Conservation (phyloP, 2,329 filamentous ascomycete genomes). For the Hysterium pulicare region DNA sequence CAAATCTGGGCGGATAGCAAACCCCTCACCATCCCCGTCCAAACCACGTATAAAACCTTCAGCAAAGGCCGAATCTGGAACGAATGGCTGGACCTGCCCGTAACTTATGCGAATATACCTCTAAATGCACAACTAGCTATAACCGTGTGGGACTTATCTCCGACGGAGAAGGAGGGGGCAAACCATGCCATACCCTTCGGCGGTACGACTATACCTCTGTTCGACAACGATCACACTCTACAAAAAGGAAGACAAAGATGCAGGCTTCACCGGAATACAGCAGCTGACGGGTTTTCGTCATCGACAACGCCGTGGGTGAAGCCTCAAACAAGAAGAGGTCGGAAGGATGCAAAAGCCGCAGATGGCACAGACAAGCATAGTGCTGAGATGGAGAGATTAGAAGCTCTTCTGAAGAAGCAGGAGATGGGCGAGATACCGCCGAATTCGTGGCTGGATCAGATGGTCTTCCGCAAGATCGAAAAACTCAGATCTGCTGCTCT, state of each 20-base stretch:
- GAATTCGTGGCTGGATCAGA: conserved; percentile 91
- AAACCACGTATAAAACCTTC: conserved; percentile 91
- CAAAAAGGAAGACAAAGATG: conserved; percentile 93
- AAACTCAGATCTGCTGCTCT: conserved; percentile 52
- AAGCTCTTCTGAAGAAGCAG: conserved; percentile 91
- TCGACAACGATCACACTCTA: conserved; percentile 86
- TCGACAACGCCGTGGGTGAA: conserved; percentile 71
- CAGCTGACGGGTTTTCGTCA: conserved; percentile 79
- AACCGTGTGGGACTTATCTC: conserved; percentile 92
- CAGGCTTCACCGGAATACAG: conserved; percentile 73
- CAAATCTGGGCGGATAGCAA: conserved; percentile 97
- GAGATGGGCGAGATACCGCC: conserved; percentile 95
- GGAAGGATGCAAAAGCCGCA: conserved; percentile 49
- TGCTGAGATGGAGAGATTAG: conserved; percentile 83
- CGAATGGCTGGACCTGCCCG: conserved; percentile 88
- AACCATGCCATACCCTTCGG: conserved; percentile 87
- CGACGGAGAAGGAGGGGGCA: conserved; percentile 66
- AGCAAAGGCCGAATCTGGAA: conserved; percentile 77
- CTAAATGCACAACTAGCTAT: conserved; percentile 81
- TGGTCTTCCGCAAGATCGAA: conserved; percentile 88
- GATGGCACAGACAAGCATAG: conserved; percentile 61
- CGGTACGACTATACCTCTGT: conserved; percentile 87
- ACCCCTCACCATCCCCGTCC: conserved; percentile 83
- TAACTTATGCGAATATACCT: conserved; percentile 79
- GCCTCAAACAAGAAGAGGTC: conserved; percentile 52